Percentiles rank a stretch among this genome's conserved stretches.
Evolutionary conservation across 108 stramenopile genomes (phyloP).

Genomic region (Cyclotella atomus): DNA sequence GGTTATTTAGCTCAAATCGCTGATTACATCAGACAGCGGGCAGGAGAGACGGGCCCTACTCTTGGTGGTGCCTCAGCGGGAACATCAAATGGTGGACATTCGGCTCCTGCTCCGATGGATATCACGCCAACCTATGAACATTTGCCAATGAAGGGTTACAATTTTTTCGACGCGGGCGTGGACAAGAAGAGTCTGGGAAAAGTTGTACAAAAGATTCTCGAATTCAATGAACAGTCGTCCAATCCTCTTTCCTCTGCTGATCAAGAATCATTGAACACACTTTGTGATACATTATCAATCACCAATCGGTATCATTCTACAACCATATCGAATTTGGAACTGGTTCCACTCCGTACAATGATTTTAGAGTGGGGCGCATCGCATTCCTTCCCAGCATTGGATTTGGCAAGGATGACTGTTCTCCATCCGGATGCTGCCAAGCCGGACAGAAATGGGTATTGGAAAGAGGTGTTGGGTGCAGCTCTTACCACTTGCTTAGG

Average conservation of each 20-base stretch:
- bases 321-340: conserved; percentile 53
- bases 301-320: conserved; percentile 86
- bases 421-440: conserved; percentile 77
- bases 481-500: conserved; percentile 39
- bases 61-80: conserved; percentile 68
- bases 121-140: no score
- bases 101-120: no score
- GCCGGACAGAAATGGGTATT: conserved; percentile 42
- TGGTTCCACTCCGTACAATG: conserved; percentile 61
- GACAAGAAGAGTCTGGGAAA: conserved; percentile 71
- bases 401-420: conserved; percentile 76
- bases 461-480: conserved; percentile 54
- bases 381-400: conserved; percentile 77
- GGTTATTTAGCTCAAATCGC: conserved; percentile 89
- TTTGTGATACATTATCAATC: no score
- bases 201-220: conserved; percentile 71
- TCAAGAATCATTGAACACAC: no score
- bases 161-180: conserved; percentile 69
- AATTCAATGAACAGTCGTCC: conserved; percentile 48
- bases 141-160: conserved; percentile 73
- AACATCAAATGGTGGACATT: no score
- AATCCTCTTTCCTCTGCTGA: conserved; percentile 44
- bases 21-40: conserved; percentile 87
- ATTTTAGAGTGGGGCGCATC: conserved; percentile 50
- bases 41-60: conserved; percentile 64